Evolutionary conservation across 768 basidiomycete species (phyloP), one percentile per base, ranked within the genome.

Genomic region (Phallus indusiatus): DNA sequence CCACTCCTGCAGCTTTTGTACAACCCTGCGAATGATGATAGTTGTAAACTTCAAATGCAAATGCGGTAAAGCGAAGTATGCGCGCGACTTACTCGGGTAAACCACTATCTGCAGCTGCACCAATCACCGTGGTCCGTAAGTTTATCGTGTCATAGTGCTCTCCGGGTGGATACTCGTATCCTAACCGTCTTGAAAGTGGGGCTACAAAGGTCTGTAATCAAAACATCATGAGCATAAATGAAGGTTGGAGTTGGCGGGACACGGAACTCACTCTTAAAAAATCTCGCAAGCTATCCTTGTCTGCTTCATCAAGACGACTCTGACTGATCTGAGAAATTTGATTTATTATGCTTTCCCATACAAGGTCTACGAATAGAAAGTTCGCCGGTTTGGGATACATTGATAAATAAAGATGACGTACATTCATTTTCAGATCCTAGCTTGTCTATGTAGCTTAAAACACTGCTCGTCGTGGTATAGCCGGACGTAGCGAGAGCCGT

Each of bases 401-500:
- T 42, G 42, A 42, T 62, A 59, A 47, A 36, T 64, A 11, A 54
- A 57, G 20, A 11, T 46, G 52, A 74, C 84, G 68, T 63, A 85
- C 89, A 83, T 70, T 94, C 91, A 62, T 80, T 80, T 74, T 96
- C 95, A 49, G 78, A 73, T n/a, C n/a, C 79, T 64, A 94, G 74
- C 47, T 79, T 77, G 53, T 86, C 75, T 49, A 93, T 75, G 49
- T 96, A 76, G 20, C 80, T 82, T 64, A 99, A 76, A 1, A 86
- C 82, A 61, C 83, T 85, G 65, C 90, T 91, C 35, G 91, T 78
- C 60, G 84, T 78, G 52, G 84, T 75, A 65, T 89, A 81, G 3
- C 94, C 94, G 18, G 92, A 88, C 67, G 85, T 83, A 53, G 90
- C 81, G 34, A 97, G 79, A 0, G 86, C 86, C 66, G 87, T 77